These are phyloP conservation scores for Cantharellus cinnabarinus DNA, from an alignment of 768 basidiomycete genomes.

Conservation along the genomic window DNA sequence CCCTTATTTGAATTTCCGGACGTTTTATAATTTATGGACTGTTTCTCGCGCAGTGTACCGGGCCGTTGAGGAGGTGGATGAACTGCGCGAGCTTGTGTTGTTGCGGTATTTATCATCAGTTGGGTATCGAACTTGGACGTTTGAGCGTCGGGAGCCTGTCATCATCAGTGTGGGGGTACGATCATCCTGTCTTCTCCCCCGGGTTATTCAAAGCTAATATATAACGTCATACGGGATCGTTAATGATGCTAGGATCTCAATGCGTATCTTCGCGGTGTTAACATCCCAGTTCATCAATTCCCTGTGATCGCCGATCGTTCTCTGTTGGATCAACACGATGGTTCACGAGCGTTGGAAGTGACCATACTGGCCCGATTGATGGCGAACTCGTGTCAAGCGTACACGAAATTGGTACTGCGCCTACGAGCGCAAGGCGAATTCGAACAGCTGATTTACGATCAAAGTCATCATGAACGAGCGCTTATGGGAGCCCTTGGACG, in stretches of 20 bases:
- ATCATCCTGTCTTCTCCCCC: slow-evolving; percentile 2
- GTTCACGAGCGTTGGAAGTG: background rate
- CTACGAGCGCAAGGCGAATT: slow-evolving; percentile 64
- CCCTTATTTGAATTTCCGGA: slow-evolving; percentile 44
- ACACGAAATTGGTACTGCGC: slow-evolving; percentile 60
- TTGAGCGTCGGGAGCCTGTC: slow-evolving; percentile 31
- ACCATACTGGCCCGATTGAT: slow-evolving; percentile 4
- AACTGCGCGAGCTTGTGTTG: slow-evolving; percentile 41
- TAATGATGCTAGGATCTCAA: slow-evolving; percentile 39
- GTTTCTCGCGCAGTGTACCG: slow-evolving; percentile 34
- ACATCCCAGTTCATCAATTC: slow-evolving; percentile 55
- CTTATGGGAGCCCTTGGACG: background rate
- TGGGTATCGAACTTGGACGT: slow-evolving; percentile 48
- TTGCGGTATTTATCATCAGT: slow-evolving; percentile 50
- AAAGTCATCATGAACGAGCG: slow-evolving; percentile 1
- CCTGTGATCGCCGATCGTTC: slow-evolving; percentile 36
- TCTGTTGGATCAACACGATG: slow-evolving; percentile 23
- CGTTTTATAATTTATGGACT: slow-evolving; percentile 44
- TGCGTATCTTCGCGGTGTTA: slow-evolving; percentile 62
- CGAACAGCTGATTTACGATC: slow-evolving; percentile 12
- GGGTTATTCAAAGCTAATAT: background rate
- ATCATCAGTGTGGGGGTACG: slow-evolving; percentile 40
- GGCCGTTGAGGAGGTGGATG: slow-evolving; percentile 27
- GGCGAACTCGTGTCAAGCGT: slow-evolving; percentile 45
- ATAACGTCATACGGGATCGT: background rate